Conservation (phyloP, 2,329 filamentous ascomycete genomes). For the Diaporthe citri region DNA sequence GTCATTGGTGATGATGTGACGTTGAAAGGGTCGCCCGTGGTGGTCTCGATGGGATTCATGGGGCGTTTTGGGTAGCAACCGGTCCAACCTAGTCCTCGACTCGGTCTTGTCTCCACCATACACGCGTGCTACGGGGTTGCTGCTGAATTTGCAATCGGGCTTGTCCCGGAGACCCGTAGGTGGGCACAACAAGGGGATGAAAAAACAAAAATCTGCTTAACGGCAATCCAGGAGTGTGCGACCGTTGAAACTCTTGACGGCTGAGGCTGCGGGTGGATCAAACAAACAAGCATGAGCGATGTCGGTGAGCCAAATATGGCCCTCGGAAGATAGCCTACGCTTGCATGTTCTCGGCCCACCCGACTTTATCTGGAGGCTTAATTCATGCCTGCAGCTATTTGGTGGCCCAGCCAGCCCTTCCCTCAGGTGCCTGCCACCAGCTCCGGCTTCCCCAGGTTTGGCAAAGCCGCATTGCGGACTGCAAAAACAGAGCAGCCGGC, state of each 20-base stretch:
- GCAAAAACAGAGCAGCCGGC: not conserved
- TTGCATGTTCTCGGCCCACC: constrained; percentile 2
- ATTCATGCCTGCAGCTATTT: not conserved
- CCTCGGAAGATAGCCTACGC: constrained; percentile 5
- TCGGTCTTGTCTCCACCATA: constrained; percentile 2
- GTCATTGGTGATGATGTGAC: constrained; percentile 30
- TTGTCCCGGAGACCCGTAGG: not conserved
- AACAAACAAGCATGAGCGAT: constrained; percentile 24
- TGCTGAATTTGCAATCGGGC: not conserved
- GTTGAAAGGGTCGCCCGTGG: constrained; percentile 6
- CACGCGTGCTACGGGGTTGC: constrained; percentile 26
- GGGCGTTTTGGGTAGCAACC: constrained; percentile 9
- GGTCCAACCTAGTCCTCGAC: constrained; percentile 1
- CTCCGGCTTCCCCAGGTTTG: not conserved
- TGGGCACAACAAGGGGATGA: not conserved
- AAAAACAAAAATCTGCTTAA: constrained; percentile 20
- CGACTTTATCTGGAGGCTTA: constrained; percentile 19
- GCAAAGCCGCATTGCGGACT: not conserved
- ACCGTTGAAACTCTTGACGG: constrained; percentile 21
- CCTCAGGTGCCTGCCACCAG: not conserved
- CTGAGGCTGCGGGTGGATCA: not conserved
- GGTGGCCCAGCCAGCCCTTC: not conserved
- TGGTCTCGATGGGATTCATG: constrained; percentile 4
- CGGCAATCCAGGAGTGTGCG: not conserved
- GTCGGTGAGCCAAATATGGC: constrained; percentile 23